Conservation (phyloP, 2,329 filamentous ascomycete genomes). For the Lecanosticta acicola region DNA sequence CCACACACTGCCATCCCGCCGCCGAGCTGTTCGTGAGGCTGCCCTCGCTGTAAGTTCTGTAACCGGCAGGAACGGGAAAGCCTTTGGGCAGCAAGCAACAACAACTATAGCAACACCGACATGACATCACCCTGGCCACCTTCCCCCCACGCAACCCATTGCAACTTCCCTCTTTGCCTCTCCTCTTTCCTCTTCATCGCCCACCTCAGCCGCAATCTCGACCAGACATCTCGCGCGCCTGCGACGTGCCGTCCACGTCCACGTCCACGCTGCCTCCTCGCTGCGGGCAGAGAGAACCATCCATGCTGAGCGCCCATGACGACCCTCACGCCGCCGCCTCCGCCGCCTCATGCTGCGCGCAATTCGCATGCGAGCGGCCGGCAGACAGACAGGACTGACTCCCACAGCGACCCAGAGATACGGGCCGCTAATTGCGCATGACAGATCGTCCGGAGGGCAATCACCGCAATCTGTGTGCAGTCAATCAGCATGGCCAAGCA, state of each 20-base stretch:
- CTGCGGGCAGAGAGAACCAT: neutral
- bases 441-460: conserved; percentile 13
- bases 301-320: neutral
- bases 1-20: neutral
- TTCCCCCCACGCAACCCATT: neutral
- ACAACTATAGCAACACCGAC: conserved; percentile 11
- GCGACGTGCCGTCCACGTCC: neutral
- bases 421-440: conserved; percentile 14
- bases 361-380: neutral
- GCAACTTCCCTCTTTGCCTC: neutral
- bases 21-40: neutral
- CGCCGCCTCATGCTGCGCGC: neutral
- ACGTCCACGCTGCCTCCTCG: neutral
- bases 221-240: neutral
- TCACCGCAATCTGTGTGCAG: neutral
- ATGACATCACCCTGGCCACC: conserved; percentile 8
- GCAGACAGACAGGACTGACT: neutral
- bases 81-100: conserved; percentile 12
- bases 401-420: conserved; percentile 11
- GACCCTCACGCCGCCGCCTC: neutral
- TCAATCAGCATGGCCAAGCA: conserved; percentile 13
- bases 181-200: neutral
- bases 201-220: neutral
- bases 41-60: no score
- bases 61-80: conserved; percentile 4